Evolutionary conservation across 2,329 filamentous ascomycete species (phyloP).

Genomic region (Colletotrichum truncatum): DNA sequence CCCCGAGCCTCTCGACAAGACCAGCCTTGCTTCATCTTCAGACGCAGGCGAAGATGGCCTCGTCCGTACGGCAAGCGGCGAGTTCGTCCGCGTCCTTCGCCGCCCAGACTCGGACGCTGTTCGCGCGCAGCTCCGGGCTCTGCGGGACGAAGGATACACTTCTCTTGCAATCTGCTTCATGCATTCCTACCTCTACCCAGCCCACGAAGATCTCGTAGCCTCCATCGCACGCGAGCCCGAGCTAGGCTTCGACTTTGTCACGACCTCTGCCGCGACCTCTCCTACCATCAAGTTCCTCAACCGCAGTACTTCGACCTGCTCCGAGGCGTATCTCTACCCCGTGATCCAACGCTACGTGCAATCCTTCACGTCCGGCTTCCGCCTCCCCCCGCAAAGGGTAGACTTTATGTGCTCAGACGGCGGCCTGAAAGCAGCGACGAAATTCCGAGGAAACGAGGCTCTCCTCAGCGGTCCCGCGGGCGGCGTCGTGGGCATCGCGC

Average conservation of each 20-base stretch:
- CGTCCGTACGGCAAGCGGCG: slow-evolving; percentile 70
- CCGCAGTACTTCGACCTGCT: slow-evolving; percentile 73
- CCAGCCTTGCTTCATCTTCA: too few species aligned
- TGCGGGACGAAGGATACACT: slow-evolving; percentile 67
- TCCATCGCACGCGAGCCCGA: slow-evolving; percentile 59
- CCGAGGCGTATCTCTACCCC: slow-evolving; percentile 77
- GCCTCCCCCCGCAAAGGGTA: slow-evolving; percentile 63
- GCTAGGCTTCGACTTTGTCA: slow-evolving; percentile 74
- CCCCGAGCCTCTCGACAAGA: slow-evolving; percentile 60
- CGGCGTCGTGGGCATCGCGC: slow-evolving; percentile 76
- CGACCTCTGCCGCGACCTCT: slow-evolving; percentile 72
- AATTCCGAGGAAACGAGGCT: slow-evolving; percentile 71
- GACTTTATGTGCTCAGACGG: slow-evolving; percentile 74
- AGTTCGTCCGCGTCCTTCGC: slow-evolving; percentile 70
- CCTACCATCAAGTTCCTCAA: slow-evolving; percentile 78
- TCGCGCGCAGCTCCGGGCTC: slow-evolving; percentile 62
- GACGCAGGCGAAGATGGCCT: slow-evolving; percentile 53
- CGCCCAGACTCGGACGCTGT: slow-evolving; percentile 60
- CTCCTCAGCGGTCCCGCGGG: slow-evolving; percentile 75
- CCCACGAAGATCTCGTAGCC: slow-evolving; percentile 58
- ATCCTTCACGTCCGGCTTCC: slow-evolving; percentile 71
- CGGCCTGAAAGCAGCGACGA: slow-evolving; percentile 58
- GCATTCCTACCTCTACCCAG: slow-evolving; percentile 73
- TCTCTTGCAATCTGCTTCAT: slow-evolving; percentile 70
- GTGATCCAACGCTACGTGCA: slow-evolving; percentile 75